Base-by-base conservation (phyloP, 768 basidiomycete species). In the Hypholoma fasciculare region DNA sequence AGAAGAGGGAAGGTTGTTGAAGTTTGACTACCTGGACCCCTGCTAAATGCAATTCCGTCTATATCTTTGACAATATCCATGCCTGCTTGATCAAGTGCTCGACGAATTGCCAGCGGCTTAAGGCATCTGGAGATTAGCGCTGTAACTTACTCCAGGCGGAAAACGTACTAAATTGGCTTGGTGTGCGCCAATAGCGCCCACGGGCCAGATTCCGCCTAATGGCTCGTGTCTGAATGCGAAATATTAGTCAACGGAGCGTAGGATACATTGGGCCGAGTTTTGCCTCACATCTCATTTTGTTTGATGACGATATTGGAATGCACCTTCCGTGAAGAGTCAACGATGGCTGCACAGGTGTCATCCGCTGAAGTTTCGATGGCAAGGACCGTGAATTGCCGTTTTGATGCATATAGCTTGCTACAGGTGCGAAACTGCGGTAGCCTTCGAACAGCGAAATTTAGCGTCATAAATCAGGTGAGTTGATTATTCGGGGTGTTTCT, bases 301-400 rank as follows among this genome's bases (percentile, higher is more conserved):
- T 90, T 92, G 39, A 92, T 74, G 59, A 98, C 88, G 4, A 98
- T 83, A 69, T 95, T 96, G 2, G 93, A 88, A 53, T 91, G 84
- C 40, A 98, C 78, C 67, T 78, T 66, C 17, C 85, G 81, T 7
- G 82, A 75, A 1, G 88, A 90, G 17, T 84, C 82, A 37, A 99
- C 89, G 50, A 98, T 79, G 0, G 96, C 90, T 14, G 88, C 93
- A 65, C 94, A 96, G 1, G 94, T 92, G 68, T 98, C 97, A 71
- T 99, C 96, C 13, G 94, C 94, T 12, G 93, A 95, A 1, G 89
- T 88, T 72, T 97, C 95, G 38, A 96, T 66, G 7, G 85, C 89
- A 7, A 92, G 80, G 13, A 92, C 85, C 1, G 84, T 89, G 66
- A 91, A 86, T 20, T 52, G 52, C 34, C 71, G 71, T 27, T 49